Conservation (phyloP, 495 filamentous ascomycete genomes). For the Friedmanniomyces simplex region DNA sequence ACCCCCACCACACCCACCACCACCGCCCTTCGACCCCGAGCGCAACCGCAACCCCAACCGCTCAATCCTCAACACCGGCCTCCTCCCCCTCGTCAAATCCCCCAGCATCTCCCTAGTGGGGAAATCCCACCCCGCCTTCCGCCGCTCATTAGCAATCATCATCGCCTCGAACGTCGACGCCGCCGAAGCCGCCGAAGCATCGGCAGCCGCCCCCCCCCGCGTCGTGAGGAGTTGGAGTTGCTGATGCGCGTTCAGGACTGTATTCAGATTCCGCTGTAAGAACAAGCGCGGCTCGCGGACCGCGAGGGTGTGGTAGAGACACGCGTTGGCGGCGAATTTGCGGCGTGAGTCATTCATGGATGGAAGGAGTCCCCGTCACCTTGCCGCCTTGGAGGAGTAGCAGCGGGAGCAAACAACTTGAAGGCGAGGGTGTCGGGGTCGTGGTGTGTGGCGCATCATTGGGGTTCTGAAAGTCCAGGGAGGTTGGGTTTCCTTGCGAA, state of each 20-base stretch:
- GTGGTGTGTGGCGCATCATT: too few relatives aligned
- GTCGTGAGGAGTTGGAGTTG: neutral
- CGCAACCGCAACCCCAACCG: conserved; percentile 2
- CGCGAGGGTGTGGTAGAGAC: conserved; percentile 1
- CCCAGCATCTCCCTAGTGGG: conserved; percentile 15
- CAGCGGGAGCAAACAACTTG: too few relatives aligned
- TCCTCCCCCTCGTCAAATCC: conserved; percentile 2
- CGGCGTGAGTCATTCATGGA: conserved; percentile 7
- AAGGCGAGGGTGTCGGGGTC: too few relatives aligned
- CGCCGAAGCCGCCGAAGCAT: too few relatives aligned
- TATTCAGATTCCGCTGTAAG: conserved; percentile 14
- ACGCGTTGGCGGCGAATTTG: conserved; percentile 8
- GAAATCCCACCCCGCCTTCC: conserved; percentile 11
- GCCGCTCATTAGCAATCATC: conserved; percentile 6
- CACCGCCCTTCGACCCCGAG: neutral
- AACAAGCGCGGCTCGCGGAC: conserved; percentile 1
- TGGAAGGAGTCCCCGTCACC: neutral
- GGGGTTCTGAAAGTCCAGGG: too few relatives aligned
- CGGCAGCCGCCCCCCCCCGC: neutral
- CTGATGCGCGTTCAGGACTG: conserved; percentile 13
- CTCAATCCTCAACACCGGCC: conserved; percentile 10
- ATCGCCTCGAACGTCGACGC: neutral
- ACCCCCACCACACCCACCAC: too few relatives aligned
- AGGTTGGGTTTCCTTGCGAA: too few relatives aligned
- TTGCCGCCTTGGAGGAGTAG: neutral